Evolutionary conservation across 345 rosid genomes (phyloP).

Genomic region (Populus deltoides): DNA sequence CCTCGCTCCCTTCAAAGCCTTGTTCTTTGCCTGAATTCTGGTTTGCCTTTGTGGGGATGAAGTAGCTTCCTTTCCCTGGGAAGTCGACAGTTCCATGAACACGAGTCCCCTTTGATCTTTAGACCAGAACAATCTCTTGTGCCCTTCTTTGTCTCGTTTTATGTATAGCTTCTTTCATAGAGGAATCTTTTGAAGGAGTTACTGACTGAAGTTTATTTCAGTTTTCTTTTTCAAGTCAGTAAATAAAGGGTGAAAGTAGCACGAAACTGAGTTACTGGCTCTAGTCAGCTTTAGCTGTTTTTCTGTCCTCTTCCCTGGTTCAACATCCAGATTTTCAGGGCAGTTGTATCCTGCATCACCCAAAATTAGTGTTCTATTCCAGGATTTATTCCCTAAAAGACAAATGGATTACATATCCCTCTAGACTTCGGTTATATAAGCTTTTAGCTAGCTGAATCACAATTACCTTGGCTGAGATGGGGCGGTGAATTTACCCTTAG

Average conservation of each 20-base stretch:
- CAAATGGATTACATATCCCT: constrained; percentile 27
- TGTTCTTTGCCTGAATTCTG: constrained; percentile 31
- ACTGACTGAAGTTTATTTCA: constrained; percentile 14
- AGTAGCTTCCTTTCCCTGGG: constrained; percentile 13
- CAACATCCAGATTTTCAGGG: constrained; percentile 42
- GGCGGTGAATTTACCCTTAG: background rate
- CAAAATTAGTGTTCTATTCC: constrained; percentile 24
- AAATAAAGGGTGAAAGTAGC: constrained; percentile 24
- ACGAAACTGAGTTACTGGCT: constrained; percentile 15
- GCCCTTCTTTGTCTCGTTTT: constrained; percentile 6
- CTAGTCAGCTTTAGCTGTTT: constrained; percentile 21
- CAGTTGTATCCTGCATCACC: constrained; percentile 28
- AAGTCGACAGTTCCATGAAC: constrained; percentile 24
- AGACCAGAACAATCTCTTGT: constrained; percentile 12
- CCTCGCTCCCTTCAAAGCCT: constrained; percentile 53
- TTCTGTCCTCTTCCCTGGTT: constrained; percentile 26
- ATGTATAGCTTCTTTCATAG: background rate
- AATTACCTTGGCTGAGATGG: background rate
- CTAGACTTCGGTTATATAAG: background rate
- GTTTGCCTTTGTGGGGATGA: constrained; percentile 24
- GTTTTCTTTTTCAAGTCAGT: constrained; percentile 25
- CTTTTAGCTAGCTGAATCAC: background rate
- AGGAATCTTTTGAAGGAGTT: constrained; percentile 28
- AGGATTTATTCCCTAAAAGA: constrained; percentile 37
- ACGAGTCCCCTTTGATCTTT: constrained; percentile 8